Evolutionary conservation across 495 filamentous ascomycete species (phyloP).

Genomic region (Podospora pseudocomata): DNA sequence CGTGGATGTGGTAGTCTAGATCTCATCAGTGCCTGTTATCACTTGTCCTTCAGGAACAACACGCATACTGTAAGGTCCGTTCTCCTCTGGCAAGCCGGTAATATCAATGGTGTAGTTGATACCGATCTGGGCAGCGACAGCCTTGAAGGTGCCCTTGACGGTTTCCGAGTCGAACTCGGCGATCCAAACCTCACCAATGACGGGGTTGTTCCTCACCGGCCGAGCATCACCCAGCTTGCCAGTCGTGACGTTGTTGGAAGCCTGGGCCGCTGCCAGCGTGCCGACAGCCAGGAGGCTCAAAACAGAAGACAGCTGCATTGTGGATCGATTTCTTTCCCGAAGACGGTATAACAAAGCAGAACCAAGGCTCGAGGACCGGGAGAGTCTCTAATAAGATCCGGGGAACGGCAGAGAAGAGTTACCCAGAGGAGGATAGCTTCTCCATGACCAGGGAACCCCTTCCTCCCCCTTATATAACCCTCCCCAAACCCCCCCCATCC

Average conservation of each 20-base stretch:
- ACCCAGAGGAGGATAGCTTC: background rate
- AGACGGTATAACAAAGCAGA: background rate
- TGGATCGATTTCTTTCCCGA: slow-evolving; percentile 5
- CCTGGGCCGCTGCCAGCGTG: slow-evolving; percentile 40
- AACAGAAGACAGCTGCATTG: slow-evolving; percentile 41
- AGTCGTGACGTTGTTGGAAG: slow-evolving; percentile 29
- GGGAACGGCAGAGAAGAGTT: background rate
- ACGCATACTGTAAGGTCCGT: slow-evolving; percentile 67
- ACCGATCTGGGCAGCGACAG: slow-evolving; percentile 51
- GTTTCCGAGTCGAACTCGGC: slow-evolving; percentile 44
- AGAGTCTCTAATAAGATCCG: background rate
- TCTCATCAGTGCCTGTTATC: background rate
- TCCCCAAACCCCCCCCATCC: no score
- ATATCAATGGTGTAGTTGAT: slow-evolving; percentile 59
- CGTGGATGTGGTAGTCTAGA: slow-evolving; percentile 77
- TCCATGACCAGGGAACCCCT: background rate
- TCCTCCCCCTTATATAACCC: background rate
- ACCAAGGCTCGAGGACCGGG: background rate
- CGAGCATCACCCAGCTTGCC: slow-evolving; percentile 54
- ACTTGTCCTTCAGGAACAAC: slow-evolving; percentile 22
- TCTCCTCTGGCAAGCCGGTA: slow-evolving; percentile 56
- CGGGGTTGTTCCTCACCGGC: slow-evolving; percentile 55
- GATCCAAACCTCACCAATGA: slow-evolving; percentile 50
- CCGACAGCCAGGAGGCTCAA: slow-evolving; percentile 42
- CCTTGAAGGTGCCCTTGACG: slow-evolving; percentile 58